Percentiles rank a stretch among this genome's conserved stretches.
Conservation (phyloP, 106 monocot genomes). For the Triglochin maritima region DNA sequence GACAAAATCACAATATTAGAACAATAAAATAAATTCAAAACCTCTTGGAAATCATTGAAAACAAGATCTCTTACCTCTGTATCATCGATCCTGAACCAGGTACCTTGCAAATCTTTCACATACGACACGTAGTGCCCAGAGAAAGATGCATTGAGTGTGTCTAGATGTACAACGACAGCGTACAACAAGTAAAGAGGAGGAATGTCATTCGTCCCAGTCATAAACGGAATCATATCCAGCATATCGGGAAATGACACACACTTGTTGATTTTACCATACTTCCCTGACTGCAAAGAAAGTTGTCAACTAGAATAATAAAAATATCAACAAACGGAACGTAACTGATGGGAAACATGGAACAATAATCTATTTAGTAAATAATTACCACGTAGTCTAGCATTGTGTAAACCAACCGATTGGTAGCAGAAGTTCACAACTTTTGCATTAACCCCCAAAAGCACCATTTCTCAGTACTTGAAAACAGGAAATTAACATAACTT, state of each 20-base stretch:
- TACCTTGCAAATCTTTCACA: constrained; percentile 78
- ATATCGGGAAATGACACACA: constrained; percentile 85
- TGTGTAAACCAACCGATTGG: too few species aligned
- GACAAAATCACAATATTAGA: not conserved
- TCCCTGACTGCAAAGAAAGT: constrained; percentile 39
- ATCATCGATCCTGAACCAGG: constrained; percentile 79
- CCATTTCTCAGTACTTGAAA: too few species aligned
- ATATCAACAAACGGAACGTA: too few species aligned
- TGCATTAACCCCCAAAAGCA: too few species aligned
- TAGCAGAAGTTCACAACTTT: too few species aligned
- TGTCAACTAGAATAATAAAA: too few species aligned
- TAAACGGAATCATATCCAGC: constrained; percentile 93
- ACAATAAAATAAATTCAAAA: not conserved
- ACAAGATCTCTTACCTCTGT: constrained; percentile 48
- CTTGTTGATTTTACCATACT: constrained; percentile 94
- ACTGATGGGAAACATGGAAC: too few species aligned
- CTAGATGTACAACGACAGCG: constrained; percentile 90
- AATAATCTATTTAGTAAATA: too few species aligned
- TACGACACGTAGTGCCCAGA: constrained; percentile 93
- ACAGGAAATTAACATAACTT: too few species aligned
- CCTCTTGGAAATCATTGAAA: not conserved
- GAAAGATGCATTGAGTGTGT: constrained; percentile 79
- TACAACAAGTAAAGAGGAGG: constrained; percentile 88
- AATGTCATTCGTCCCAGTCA: constrained; percentile 63
- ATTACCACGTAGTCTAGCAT: too few species aligned